Conservation (phyloP, 306 rosid species). For the Ormosia emarginata region DNA sequence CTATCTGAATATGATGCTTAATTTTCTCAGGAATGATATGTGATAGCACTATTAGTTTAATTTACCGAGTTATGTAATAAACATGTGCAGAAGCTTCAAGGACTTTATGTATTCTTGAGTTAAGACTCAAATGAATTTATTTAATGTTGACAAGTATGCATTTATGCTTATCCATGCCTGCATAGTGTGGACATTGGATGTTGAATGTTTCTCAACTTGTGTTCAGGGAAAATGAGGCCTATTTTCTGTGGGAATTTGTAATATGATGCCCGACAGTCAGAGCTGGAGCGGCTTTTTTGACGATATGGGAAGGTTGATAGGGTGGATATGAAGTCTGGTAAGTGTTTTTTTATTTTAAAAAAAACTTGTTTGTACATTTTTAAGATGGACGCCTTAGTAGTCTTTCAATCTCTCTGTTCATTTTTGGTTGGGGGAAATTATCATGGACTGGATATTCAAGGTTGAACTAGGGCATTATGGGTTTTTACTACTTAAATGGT, state of each 20-base stretch:
- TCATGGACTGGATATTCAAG: not conserved
- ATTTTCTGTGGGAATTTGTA: constrained; percentile 94
- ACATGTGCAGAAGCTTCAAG: not conserved
- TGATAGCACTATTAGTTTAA: not conserved
- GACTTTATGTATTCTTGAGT: not conserved
- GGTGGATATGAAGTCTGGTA: constrained; percentile 99
- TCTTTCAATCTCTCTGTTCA: not conserved
- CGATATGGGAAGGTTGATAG: constrained; percentile 96
- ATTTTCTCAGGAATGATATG: not conserved
- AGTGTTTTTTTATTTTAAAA: constrained; percentile 38
- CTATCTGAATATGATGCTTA: not conserved
- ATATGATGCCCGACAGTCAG: constrained; percentile 87
- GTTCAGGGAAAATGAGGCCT: constrained; percentile 76
- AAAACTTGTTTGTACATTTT: not conserved
- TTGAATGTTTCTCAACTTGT: constrained; percentile 13
- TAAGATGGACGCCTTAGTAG: not conserved
- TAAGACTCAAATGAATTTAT: not conserved
- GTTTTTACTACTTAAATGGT: not conserved
- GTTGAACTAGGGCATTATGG: not conserved
- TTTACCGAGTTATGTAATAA: not conserved
- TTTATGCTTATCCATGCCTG: not conserved
- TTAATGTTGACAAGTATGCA: not conserved
- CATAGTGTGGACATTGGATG: not conserved
- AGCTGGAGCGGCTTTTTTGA: constrained; percentile 86
- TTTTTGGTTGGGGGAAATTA: not conserved